Evolutionary conservation across 148 eudicot species (phyloP).

Genomic region (Polygonum aviculare): DNA sequence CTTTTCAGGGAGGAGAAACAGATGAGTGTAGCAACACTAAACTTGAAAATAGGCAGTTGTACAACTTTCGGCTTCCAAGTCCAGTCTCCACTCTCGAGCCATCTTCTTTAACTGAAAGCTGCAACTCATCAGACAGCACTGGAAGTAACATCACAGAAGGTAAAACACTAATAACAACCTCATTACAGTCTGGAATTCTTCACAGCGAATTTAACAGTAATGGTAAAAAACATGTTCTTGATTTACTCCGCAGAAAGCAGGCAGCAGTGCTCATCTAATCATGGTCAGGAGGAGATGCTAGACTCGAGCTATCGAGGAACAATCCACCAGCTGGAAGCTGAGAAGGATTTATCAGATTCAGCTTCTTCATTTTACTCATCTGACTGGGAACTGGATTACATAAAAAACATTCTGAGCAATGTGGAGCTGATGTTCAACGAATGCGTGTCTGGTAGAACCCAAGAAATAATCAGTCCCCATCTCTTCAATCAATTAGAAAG

Average conservation of each 20-base stretch:
- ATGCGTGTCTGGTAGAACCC: slow-evolving; percentile 46
- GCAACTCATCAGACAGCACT: slow-evolving; percentile 57
- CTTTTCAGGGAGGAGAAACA: slow-evolving; percentile 30
- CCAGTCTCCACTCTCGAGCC: slow-evolving; percentile 81
- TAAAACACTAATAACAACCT: slow-evolving; percentile 12
- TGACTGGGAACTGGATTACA: slow-evolving; percentile 60
- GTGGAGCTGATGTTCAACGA: slow-evolving; percentile 58
- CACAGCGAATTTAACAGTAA: neutral
- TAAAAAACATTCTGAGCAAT: slow-evolving; percentile 47
- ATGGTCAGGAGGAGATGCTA: slow-evolving; percentile 33
- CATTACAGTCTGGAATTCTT: neutral
- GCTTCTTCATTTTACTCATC: slow-evolving; percentile 49
- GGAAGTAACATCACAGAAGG: slow-evolving; percentile 54
- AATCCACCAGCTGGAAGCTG: slow-evolving; percentile 27
- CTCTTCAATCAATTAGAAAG: slow-evolving; percentile 66
- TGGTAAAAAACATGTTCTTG: neutral
- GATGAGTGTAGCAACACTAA: slow-evolving; percentile 27
- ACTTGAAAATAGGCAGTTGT: slow-evolving; percentile 32
- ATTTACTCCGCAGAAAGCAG: slow-evolving; percentile 46
- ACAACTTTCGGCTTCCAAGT: slow-evolving; percentile 47
- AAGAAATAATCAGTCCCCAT: slow-evolving; percentile 52
- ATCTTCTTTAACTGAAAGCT: slow-evolving; percentile 56
- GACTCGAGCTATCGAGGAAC: slow-evolving; percentile 26
- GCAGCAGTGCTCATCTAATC: slow-evolving; percentile 51
- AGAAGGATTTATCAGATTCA: slow-evolving; percentile 74